Evolutionary conservation across 2,329 filamentous ascomycete species (phyloP).

Genomic region (Fusarium domesticum): DNA sequence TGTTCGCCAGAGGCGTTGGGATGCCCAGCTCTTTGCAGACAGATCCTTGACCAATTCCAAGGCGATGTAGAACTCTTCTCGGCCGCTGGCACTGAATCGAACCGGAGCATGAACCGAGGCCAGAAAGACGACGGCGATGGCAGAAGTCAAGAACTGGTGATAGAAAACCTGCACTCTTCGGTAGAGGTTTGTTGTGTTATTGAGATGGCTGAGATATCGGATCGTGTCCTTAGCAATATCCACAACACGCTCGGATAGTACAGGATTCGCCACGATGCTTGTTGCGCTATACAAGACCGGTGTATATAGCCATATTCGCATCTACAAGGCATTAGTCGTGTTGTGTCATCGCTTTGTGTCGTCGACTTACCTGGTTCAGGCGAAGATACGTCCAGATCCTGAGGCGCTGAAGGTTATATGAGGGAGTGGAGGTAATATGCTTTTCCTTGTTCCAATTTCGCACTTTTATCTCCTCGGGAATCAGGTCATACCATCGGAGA

Average conservation of each 20-base stretch:
- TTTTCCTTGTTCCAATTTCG: constrained; percentile 58
- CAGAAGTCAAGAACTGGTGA: constrained; percentile 75
- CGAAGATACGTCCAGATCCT: constrained; percentile 82
- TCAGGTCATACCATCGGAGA: constrained; percentile 77
- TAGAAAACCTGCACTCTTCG: constrained; percentile 71
- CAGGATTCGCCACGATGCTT: constrained; percentile 74
- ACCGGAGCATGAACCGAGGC: constrained; percentile 73
- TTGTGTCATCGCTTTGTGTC: too few species aligned
- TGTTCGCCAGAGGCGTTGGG: constrained; percentile 70
- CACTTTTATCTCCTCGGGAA: constrained; percentile 59
- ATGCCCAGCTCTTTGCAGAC: constrained; percentile 68
- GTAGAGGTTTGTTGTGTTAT: constrained; percentile 70
- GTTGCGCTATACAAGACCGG: constrained; percentile 81
- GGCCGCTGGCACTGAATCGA: constrained; percentile 64
- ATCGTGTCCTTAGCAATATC: constrained; percentile 76
- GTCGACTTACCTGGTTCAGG: constrained; percentile 63
- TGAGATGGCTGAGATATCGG: constrained; percentile 65
- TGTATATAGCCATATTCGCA: constrained; percentile 84
- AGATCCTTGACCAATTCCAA: constrained; percentile 72
- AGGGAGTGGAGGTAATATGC: constrained; percentile 52
- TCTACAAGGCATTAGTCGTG: constrained; percentile 36
- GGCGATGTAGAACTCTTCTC: constrained; percentile 76
- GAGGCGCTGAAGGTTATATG: constrained; percentile 67
- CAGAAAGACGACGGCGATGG: constrained; percentile 72
- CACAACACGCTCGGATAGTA: constrained; percentile 70